These are phyloP conservation scores for Lobulomyces angularis DNA, from an alignment of 192 early-diverging fungal genomes.

Conservation along the genomic window DNA sequence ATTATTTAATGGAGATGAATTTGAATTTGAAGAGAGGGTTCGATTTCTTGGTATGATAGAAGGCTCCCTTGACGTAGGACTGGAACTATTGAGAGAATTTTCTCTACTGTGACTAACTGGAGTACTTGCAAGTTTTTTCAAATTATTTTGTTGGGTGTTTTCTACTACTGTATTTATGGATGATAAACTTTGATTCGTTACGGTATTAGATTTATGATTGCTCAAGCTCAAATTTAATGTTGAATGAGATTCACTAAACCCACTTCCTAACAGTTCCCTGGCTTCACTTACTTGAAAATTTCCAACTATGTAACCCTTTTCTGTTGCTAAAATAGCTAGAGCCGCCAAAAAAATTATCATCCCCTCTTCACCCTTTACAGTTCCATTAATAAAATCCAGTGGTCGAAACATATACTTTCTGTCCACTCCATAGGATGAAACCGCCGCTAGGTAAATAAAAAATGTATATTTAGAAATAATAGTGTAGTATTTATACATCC, in stretches of 20 bases:
- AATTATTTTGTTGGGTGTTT: no score
- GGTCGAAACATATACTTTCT: constrained; percentile 17
- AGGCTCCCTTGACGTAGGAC: no score
- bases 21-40: no score
- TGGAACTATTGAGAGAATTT: no score
- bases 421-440: constrained; percentile 15
- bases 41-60: no score
- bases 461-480: constrained; percentile 1
- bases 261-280: constrained; percentile 1
- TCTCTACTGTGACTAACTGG: no score
- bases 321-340: constrained; percentile 9
- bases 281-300: neutral
- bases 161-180: no score
- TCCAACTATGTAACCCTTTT: constrained; percentile 4
- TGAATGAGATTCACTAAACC: no score
- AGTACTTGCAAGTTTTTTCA: no score
- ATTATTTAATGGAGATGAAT: no score
- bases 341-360: constrained; percentile 13
- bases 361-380: constrained; percentile 20
- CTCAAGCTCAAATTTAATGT: no score
- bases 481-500: constrained; percentile 5
- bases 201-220: neutral
- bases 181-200: constrained; percentile 4
- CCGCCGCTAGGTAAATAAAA: no score
- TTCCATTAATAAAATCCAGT: constrained; percentile 23